These are phyloP conservation scores for Harringtonia aguacate DNA, from an alignment of 2,329 filamentous ascomycete genomes.

Conservation along the genomic window DNA sequence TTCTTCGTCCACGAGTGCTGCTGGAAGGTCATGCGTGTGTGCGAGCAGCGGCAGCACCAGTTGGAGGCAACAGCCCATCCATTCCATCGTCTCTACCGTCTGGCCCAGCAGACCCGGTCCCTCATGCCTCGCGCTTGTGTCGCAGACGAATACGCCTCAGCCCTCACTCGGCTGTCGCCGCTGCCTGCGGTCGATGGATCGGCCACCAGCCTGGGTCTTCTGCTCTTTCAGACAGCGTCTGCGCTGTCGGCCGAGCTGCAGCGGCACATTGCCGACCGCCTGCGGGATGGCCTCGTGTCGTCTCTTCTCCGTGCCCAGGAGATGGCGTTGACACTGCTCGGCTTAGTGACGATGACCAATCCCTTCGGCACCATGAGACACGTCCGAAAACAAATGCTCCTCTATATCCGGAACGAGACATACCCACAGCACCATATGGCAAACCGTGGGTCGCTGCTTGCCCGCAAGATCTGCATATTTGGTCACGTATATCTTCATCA, in stretches of 20 bases:
- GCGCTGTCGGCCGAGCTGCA: conserved; percentile 1
- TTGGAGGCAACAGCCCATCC: too few species aligned
- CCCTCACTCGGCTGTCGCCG: conserved; percentile 1
- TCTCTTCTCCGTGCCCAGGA: conserved; percentile 6
- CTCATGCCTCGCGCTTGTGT: neutral
- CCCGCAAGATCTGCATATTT: conserved; percentile 2
- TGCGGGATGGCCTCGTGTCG: conserved; percentile 2
- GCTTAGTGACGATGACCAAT: neutral
- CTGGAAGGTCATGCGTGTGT: too few species aligned
- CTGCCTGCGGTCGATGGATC: neutral
- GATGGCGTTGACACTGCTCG: neutral
- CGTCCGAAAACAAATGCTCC: neutral
- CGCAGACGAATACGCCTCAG: neutral
- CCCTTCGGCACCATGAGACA: neutral
- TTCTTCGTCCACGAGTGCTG: too few species aligned
- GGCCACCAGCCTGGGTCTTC: neutral
- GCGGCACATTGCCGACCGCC: neutral
- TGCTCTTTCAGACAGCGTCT: conserved; percentile 2
- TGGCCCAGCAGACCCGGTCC: neutral
- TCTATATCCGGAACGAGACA: neutral
- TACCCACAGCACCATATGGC: neutral
- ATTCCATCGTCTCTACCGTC: too few species aligned
- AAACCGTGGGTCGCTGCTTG: conserved; percentile 1
- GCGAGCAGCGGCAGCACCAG: too few species aligned
- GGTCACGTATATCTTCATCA: conserved; percentile 4